phyloP scores from a whole-genome alignment of 805 yeast species.

The Candida caryicola region DNA sequence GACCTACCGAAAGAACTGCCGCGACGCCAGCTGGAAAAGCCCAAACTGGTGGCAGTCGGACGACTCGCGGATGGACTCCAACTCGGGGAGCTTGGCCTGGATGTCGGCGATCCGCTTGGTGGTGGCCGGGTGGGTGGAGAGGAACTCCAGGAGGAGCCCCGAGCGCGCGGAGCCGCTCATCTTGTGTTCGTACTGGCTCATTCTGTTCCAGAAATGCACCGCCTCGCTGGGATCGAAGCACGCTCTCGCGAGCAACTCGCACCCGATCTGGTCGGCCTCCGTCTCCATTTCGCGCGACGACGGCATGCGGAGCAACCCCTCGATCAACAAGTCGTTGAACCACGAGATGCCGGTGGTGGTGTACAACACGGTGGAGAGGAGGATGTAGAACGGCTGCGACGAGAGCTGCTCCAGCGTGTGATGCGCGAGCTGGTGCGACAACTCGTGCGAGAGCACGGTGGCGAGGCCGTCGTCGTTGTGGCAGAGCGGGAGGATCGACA shows the following conservation, averaged over 20 bases:
- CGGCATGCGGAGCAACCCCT: slow-evolving; percentile 67
- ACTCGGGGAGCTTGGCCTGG: slow-evolving; percentile 61
- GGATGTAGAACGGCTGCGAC: slow-evolving; percentile 65
- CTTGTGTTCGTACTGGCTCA: slow-evolving; percentile 46
- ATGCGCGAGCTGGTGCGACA: slow-evolving; percentile 91
- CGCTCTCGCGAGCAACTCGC: slow-evolving; percentile 86
- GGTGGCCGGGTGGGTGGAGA: slow-evolving; percentile 89
- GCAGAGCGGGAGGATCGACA: slow-evolving; percentile 75
- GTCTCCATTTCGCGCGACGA: slow-evolving; percentile 91
- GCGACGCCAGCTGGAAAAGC: slow-evolving; percentile 12
- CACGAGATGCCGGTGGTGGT: slow-evolving; percentile 57
- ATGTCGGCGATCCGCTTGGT: slow-evolving; percentile 69
- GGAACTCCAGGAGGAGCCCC: slow-evolving; percentile 49
- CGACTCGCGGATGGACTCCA: slow-evolving; percentile 42
- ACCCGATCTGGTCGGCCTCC: slow-evolving; percentile 93
- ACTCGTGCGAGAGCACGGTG: slow-evolving; percentile 91
- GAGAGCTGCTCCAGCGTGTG: slow-evolving; percentile 85
- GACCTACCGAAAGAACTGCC: slow-evolving; percentile 13
- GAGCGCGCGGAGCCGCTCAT: slow-evolving; percentile 35
- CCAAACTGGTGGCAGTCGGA: slow-evolving; percentile 38
- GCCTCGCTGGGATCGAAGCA: slow-evolving; percentile 82
- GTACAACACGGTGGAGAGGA: slow-evolving; percentile 52
- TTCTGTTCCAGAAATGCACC: slow-evolving; percentile 75
- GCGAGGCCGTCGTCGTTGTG: slow-evolving; percentile 86
- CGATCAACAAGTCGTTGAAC: slow-evolving; percentile 51